phyloP scores from a whole-genome alignment of 495 filamentous ascomycete genomes.

The Penicillium roqueforti region DNA sequence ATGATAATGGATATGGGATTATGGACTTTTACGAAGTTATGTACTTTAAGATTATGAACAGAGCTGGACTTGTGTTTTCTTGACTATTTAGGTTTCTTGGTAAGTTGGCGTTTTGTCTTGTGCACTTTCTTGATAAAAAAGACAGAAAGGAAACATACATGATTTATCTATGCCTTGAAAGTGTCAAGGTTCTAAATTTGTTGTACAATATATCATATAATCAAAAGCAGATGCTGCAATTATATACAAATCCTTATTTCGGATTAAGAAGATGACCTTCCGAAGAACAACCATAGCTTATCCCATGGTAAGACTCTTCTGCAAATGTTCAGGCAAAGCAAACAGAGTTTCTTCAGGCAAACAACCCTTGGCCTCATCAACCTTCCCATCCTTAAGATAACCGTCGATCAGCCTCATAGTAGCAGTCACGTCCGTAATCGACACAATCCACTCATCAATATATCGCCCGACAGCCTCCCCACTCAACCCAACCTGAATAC shows the following conservation, averaged over 20 bases:
- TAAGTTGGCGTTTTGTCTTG: background rate
- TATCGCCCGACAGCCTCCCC: constrained; percentile 37
- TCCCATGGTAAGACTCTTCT: constrained; percentile 9
- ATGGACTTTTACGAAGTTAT: constrained; percentile 8
- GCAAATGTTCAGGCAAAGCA: constrained; percentile 37
- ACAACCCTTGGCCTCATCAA: constrained; percentile 32
- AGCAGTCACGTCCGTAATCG: constrained; percentile 57
- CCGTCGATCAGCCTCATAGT: constrained; percentile 42
- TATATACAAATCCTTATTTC: no score
- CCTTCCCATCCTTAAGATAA: constrained; percentile 37
- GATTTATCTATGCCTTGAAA: background rate
- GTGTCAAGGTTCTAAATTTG: background rate
- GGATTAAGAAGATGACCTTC: no score
- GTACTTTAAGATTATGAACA: constrained; percentile 4
- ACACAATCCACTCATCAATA: constrained; percentile 49
- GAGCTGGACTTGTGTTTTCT: background rate
- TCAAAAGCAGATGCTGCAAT: no score
- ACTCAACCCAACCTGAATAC: constrained; percentile 60
- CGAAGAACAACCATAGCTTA: background rate
- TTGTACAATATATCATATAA: no score
- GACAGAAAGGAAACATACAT: background rate
- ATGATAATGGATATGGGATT: constrained; percentile 5
- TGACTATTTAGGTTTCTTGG: background rate
- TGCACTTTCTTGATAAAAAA: background rate
- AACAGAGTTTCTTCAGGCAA: constrained; percentile 47